Evolutionary conservation across 73 alveolate species (phyloP), one percentile per base, ranked within the genome.

Genomic region (Strombidium stylifer): DNA sequence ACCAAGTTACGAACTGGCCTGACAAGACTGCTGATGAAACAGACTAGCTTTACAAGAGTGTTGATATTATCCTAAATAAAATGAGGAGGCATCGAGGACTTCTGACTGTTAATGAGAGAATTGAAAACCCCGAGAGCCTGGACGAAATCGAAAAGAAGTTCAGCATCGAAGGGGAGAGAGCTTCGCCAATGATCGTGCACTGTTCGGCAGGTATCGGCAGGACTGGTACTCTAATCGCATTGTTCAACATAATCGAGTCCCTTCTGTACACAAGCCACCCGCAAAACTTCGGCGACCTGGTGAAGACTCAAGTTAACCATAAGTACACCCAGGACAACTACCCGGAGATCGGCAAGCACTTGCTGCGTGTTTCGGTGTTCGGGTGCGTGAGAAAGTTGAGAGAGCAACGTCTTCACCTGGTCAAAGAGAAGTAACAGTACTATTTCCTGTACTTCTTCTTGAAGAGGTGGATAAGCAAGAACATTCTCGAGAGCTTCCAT

Each of bases 201-300:
- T 81, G 92, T 25, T 58, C 75, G 25, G 92, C 92, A 8, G 92
- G 92, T 0, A 74, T 81, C n/a, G 92, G 92, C 0, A 60, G 92
- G 45, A 81, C 92, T 10, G 92, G 92, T 1, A 60, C 84, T 0
- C 20, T 81, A 20, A 81, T 81, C 2, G 87, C 87, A 12, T 35
- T 81, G 6, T 79, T 60, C 42, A 42, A 48, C 37, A 28, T 72
- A 18, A 47, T 81, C 30, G 80, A 58, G 8, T 84, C 85, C 0
- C 20, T 81, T 11, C 74, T 74, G 74, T 41, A 44, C 37, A 67
- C 15, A 36, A 16, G 32, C 28, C 12, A 30, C 19, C 25, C 3
- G 37, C 35, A 24, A 36, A 56, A 52, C n/a, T 5, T 0, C 2
- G 44, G 8, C 54, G 36, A 39, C 14, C 20, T 28, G 31, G 50